Base-by-base conservation (phyloP, 352 stramenopile species). In the Globisporangium canariense region DNA sequence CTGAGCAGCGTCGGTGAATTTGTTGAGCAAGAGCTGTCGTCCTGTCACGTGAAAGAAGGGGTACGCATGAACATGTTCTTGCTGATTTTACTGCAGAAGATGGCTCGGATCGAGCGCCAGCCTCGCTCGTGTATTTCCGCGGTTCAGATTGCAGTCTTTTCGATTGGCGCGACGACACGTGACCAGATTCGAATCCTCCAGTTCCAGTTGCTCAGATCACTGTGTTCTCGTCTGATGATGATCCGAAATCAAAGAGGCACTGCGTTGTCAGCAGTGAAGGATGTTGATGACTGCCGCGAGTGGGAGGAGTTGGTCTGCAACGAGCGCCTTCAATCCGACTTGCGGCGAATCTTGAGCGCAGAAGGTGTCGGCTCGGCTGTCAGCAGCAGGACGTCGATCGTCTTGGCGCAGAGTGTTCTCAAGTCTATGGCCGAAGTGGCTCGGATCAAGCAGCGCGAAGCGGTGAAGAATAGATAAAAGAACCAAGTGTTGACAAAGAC, bases 31-130 rank as follows among this genome's bases (percentile, higher is more conserved):
- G 74, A 86, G 13, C 51, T 88, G 8, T 58, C 66, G 38, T 85
- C 77, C 41, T 88, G 79, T 43, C 69, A 60, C 9, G 55, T 69
- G 6, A 71, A 67, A 16, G 71, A 73, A 58, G 57, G 25, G 45
- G 74, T 68, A 51, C 73, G 68, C 25, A 67, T 83, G 46, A 88
- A 88, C 61, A 18, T 83, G 60, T 88, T 88, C 62, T 50, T 88
- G 14, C 47, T 88, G 55, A 59, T 85, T 18, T 28, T 88, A 45
- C 73, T 88, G n/a, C 75, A 75, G 47, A 83, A 81, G 55, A 61
- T 84, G 28, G 51, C 50, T n/a, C 18, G 28, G 10, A 46, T 62
- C 20, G 49, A 61, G 43, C 49, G 32, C 13, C 61, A 36, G 25
- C 43, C 66, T 18, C 45, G 47, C 16, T 53, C 50, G 45, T 69